Conservation (phyloP, 345 rosid genomes). For the Acer negundo region DNA sequence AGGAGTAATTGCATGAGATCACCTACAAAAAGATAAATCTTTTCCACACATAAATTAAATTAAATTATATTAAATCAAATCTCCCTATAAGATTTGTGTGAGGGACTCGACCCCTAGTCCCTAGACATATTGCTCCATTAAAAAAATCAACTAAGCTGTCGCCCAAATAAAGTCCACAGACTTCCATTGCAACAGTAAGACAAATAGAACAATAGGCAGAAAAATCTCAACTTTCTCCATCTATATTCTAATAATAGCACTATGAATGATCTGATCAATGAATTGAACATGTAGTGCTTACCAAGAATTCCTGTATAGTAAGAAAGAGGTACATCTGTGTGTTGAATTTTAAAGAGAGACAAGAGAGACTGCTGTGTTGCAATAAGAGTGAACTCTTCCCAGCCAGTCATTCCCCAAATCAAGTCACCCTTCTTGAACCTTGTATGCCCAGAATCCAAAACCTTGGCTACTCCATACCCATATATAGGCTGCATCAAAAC, state of each 20-base stretch:
- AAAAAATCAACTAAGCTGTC: not conserved
- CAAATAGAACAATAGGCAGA: not conserved
- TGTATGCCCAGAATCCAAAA: conserved; percentile 52
- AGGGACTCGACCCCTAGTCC: too few species aligned
- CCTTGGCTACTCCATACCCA: conserved; percentile 49
- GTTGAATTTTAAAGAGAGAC: conserved; percentile 44
- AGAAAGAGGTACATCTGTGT: conserved; percentile 60
- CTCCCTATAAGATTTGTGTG: too few species aligned
- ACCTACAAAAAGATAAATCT: not conserved
- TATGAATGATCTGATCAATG: not conserved
- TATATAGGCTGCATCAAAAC: not conserved
- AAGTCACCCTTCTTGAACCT: conserved; percentile 54
- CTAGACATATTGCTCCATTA: too few species aligned
- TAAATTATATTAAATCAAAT: too few species aligned
- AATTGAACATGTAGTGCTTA: conserved; percentile 5
- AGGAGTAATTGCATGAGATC: not conserved
- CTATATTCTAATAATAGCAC: not conserved
- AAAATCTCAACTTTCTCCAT: not conserved
- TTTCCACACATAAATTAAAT: not conserved
- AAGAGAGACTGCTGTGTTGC: conserved; percentile 28
- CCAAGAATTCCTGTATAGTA: conserved; percentile 72
- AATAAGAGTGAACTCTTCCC: conserved; percentile 68
- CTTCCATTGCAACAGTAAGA: not conserved
- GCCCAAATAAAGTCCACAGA: not conserved
- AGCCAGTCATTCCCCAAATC: conserved; percentile 58